Evolutionary conservation across 805 yeast genomes (phyloP), one percentile per base, ranked within the genome.

Genomic region (Zygosaccharomyces bailii): DNA sequence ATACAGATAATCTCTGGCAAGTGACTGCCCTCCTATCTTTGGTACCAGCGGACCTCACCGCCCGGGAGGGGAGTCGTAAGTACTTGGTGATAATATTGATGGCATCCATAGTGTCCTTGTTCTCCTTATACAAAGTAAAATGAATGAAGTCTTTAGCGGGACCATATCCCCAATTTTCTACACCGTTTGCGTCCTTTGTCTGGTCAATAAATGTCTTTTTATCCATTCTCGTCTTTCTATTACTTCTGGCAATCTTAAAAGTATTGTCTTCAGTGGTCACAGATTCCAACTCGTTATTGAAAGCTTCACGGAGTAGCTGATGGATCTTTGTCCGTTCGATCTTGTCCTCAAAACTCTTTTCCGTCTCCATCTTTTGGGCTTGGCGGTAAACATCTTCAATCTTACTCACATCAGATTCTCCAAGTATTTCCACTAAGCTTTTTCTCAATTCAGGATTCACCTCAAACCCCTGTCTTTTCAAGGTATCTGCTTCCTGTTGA

Each of bases 21-120:
- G 99, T 93, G 18, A 87, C 90, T 39, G 95, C 99, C 62, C 99
- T 79, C 55, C 98, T 78, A 64, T 93, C 99, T 59, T 93, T 93
- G 2, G 99, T 95, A 17, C 99, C 99, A 0, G 97, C 95, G 63
- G 82, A 88, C 42, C 86, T 74, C 27, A 93, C 73, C 32, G 71
- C 61, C 51, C 82, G 84, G 4, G 83, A 71, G n/a, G 90, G 91
- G 16, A 85, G 68, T 50, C 88, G 77, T 51, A 93, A 70, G 49
- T 86, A 76, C 59, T 84, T 84, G 39, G 90, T 71, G 39, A 93
- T 68, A 20, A 84, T 66, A 14, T 80, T 75, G 1, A 93, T 93
- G 10, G 87, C 93, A 67, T 93, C 97, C 96, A 93, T 87, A 1
- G 99, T 90, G 55, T 93, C 99, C 61, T 90, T 86, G 68, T 93